Evolutionary conservation across 257 asterid species (phyloP).

Genomic region (Solanum medicagineum): DNA sequence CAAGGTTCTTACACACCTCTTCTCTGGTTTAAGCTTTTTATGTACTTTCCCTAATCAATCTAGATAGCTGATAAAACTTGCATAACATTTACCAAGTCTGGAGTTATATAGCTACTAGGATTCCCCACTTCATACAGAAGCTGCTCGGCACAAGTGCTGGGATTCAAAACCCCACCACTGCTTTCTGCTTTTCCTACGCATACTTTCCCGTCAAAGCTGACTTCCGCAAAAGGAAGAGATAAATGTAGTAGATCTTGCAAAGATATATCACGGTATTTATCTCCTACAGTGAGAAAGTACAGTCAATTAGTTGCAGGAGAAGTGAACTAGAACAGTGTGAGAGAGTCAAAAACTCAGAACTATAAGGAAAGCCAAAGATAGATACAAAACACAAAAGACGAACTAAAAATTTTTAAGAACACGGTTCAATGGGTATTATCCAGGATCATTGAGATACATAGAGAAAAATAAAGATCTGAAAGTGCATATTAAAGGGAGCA

Average conservation of each 20-base stretch:
- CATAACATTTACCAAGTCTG: constrained; percentile 66
- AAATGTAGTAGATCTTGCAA: constrained; percentile 56
- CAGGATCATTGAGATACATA: background rate
- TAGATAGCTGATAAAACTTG: background rate
- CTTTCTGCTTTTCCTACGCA: constrained; percentile 76
- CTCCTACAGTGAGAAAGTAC: constrained; percentile 31
- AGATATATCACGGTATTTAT: constrained; percentile 66
- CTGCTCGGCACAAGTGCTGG: constrained; percentile 81
- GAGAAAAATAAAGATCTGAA: background rate
- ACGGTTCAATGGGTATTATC: background rate
- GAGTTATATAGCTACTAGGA: constrained; percentile 86
- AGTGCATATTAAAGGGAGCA: background rate
- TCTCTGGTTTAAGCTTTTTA: constrained; percentile 1
- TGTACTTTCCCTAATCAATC: background rate
- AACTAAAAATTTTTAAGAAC: background rate
- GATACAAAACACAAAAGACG: background rate
- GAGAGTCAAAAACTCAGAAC: background rate
- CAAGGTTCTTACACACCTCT: constrained; percentile 4
- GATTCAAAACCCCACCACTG: constrained; percentile 60
- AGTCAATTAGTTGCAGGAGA: background rate
- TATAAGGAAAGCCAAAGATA: background rate
- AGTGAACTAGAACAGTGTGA: background rate
- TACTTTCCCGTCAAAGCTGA: constrained; percentile 60
- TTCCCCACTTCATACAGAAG: constrained; percentile 97
- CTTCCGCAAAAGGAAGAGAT: constrained; percentile 91